Base-by-base conservation (phyloP, 352 stramenopile species). In the Phytophthora hibernalis region DNA sequence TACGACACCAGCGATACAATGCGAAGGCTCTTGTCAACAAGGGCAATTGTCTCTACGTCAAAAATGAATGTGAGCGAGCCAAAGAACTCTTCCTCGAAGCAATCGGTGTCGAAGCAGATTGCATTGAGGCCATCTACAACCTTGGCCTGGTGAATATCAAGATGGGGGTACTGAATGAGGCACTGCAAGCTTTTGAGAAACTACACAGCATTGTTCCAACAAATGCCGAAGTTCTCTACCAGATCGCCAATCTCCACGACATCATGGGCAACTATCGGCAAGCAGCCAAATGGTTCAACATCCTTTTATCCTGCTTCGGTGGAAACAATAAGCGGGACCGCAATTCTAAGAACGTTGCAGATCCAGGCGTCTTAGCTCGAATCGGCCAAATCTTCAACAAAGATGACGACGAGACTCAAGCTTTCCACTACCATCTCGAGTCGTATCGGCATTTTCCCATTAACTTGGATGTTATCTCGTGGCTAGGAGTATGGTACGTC, bases 11-110 rank as follows among this genome's bases (percentile, higher is more conserved):
- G 54, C 81, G 96, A 18, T 99, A 98, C 80, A 99, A 98, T 70
- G 93, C 96, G 40, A 98, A 98, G 59, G 97, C 96, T 28, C 83
- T 99, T 10, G 97, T 99, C 15, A 99, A 99, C 82, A 99, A 98
- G 66, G 97, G 92, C 38, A 99, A 99, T 73, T 99, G 97, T 61
- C 75, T 98, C 16, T 98, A 97, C 72, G 80, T 97, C 9, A 90
- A 95, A 64, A 92, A 96, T 51, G 93, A 99, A 58, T 97, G 93
- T 60, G 87, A 93, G 59, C 81, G 87, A 20, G 96, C 97, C 11
- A 98, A 98, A 58, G 91, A 99, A 68, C 70, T 99, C 12, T 99
- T 98, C 58, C 81, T 99, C 13, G 97, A 99, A 68, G 96, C 96
- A 8, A 95, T 95, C 15, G 87, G 87, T 22, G 93, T 99, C 20